Conservation (phyloP, 768 basidiomycete species). For the Termitomyces sp. region DNA sequence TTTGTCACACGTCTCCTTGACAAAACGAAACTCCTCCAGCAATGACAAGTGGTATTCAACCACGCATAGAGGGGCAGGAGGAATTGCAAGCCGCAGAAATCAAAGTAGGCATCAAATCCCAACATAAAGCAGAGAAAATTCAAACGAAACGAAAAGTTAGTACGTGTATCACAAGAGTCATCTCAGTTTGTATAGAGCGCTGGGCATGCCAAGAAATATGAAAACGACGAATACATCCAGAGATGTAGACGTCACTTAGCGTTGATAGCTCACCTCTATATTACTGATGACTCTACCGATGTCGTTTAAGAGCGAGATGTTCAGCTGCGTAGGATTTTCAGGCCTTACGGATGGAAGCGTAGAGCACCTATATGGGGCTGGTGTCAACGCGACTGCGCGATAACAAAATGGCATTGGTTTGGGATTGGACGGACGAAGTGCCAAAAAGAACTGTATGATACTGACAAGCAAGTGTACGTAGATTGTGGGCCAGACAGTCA, state of each 20-base stretch:
- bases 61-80: neutral
- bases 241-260: neutral
- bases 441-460: conserved; percentile 5
- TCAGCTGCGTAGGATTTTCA: neutral
- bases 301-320: neutral
- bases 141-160: neutral
- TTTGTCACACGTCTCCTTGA: neutral
- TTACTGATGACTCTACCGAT: neutral
- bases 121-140: neutral
- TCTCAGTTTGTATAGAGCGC: neutral
- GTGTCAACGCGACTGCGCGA: conserved; percentile 10
- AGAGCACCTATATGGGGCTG: conserved; percentile 10
- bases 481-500: neutral
- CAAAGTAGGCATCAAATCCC: neutral
- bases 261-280: conserved; percentile 7
- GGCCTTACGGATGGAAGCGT: neutral
- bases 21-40: neutral
- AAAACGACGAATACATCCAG: neutral
- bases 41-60: neutral
- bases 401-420: conserved; percentile 9
- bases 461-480: conserved; percentile 15
- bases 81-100: neutral
- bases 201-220: neutral
- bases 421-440: conserved; percentile 5
- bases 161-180: neutral